phyloP scores from a whole-genome alignment of 352 stramenopile species.

The Phytophthora pluvialis region DNA sequence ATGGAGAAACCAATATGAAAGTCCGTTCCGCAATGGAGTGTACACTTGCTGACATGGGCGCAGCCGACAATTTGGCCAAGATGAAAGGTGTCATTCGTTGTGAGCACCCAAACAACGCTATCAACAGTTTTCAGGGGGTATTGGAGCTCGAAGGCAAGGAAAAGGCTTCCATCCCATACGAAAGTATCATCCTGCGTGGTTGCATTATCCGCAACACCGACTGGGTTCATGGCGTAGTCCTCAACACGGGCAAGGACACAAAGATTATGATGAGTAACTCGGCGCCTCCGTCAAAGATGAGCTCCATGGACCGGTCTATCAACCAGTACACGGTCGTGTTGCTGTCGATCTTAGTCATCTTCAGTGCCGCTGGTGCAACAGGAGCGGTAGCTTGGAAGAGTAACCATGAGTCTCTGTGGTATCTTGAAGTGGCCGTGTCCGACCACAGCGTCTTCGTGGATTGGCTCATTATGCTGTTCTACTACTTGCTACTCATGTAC shows the following conservation, averaged over 20 bases:
- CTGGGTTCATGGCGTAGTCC: conserved; percentile 90
- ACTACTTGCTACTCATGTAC: conserved; percentile 96
- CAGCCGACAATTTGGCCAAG: conserved; percentile 44
- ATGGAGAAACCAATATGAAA: conserved; percentile 95
- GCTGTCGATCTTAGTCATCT: conserved; percentile 67
- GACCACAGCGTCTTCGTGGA: conserved; percentile 44
- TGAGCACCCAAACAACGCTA: conserved; percentile 88
- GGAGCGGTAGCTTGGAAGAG: conserved; percentile 67
- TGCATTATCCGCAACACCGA: conserved; percentile 94
- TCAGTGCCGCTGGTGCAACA: conserved; percentile 64
- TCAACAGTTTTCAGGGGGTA: conserved; percentile 92
- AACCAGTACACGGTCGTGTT: conserved; percentile 82
- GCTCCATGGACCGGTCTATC: conserved; percentile 82
- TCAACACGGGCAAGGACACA: conserved; percentile 95
- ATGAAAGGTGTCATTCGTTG: conserved; percentile 73
- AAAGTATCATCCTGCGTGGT: conserved; percentile 91
- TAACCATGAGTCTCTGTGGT: conserved; percentile 57
- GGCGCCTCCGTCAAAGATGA: conserved; percentile 86
- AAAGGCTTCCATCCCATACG: conserved; percentile 75
- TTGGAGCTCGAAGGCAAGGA: conserved; percentile 61
- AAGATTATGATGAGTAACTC: conserved; percentile 93
- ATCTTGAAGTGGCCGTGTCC: conserved; percentile 51
- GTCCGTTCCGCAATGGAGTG: conserved; percentile 80
- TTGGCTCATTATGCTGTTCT: conserved; percentile 90
- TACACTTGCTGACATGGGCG: conserved; percentile 62